A percentile compares a stretch with the other conserved stretches of the same genome.
phyloP scores from a whole-genome alignment of 1,139 yeast genomes.

The Suhomyces bribrorum region DNA sequence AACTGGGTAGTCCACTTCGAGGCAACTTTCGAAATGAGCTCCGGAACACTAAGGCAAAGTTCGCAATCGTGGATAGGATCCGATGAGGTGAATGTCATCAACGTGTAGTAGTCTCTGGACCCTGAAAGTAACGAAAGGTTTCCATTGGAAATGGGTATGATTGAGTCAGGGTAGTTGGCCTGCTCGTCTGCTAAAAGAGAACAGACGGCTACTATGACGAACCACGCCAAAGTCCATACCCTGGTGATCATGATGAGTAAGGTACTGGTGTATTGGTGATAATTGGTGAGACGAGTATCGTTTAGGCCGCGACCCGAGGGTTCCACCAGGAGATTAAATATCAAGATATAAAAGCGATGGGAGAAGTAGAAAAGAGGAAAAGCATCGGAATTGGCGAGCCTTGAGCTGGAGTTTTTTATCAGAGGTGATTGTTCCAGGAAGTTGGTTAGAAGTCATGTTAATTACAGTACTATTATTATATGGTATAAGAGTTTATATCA shows the following conservation, averaged over 20 bases:
- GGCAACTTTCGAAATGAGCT: conserved; percentile 42
- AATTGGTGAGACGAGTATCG: too few relatives aligned
- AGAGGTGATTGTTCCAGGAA: too few relatives aligned
- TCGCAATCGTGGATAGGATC: conserved; percentile 39
- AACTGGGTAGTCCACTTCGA: conserved; percentile 46
- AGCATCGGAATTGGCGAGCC: too few relatives aligned
- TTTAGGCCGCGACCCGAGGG: too few relatives aligned
- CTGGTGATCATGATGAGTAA: background rate
- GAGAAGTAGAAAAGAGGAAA: too few relatives aligned
- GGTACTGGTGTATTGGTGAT: background rate
- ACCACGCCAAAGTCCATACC: background rate
- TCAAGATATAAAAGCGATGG: too few relatives aligned
- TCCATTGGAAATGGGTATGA: conserved; percentile 34
- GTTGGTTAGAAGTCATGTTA: too few relatives aligned
- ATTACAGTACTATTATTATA: too few relatives aligned
- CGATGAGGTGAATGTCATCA: conserved; percentile 48
- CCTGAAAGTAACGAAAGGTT: conserved; percentile 36
- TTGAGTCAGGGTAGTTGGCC: conserved; percentile 16
- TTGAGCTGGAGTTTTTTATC: too few relatives aligned
- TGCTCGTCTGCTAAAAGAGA: background rate
- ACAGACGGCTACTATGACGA: background rate
- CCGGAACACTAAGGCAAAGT: conserved; percentile 42
- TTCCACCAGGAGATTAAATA: too few relatives aligned
- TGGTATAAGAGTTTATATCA: too few relatives aligned
- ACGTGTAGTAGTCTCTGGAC: conserved; percentile 41